These are phyloP conservation scores for Candida pseudocylindracea DNA, from an alignment of 1,139 yeast genomes.

Conservation along the genomic window DNA sequence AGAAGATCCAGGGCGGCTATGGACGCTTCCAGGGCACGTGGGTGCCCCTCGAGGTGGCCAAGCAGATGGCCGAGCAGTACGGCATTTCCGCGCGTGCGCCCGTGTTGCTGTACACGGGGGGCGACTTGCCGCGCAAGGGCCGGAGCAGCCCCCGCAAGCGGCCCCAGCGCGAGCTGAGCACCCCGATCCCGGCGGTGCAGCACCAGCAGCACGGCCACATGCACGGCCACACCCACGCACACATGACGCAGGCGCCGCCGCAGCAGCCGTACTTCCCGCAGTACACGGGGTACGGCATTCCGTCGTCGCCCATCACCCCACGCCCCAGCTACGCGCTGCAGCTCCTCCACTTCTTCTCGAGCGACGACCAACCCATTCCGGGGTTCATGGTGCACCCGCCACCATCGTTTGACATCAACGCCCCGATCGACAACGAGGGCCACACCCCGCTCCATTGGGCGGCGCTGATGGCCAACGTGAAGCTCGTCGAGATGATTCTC, in stretches of 20 bases:
- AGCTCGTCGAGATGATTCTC: slow-evolving; percentile 46
- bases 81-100: slow-evolving; percentile 33
- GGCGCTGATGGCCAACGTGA: slow-evolving; percentile 68
- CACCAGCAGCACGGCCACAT: too few relatives aligned
- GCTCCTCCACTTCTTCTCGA: slow-evolving; percentile 38
- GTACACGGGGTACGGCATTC: slow-evolving; percentile 1
- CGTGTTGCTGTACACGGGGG: slow-evolving; percentile 23
- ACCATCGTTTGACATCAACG: slow-evolving; percentile 59
- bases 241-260: slow-evolving; percentile 1
- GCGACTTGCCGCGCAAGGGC: slow-evolving; percentile 22
- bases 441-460: slow-evolving; percentile 98
- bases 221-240: not conserved
- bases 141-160: not conserved
- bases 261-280: slow-evolving; percentile 1
- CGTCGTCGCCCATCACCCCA: not conserved
- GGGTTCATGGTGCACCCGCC: slow-evolving; percentile 57
- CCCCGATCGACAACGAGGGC: slow-evolving; percentile 84
- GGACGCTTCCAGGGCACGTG: slow-evolving; percentile 93
- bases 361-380: slow-evolving; percentile 57
- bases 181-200: not conserved
- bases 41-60: slow-evolving; percentile 17
- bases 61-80: slow-evolving; percentile 26
- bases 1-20: slow-evolving; percentile 92
- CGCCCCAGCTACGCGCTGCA: slow-evolving; percentile 16
- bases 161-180: not conserved